These are phyloP conservation scores for Metschnikowia lachancei DNA, from an alignment of 805 yeast species.

Conservation along the genomic window DNA sequence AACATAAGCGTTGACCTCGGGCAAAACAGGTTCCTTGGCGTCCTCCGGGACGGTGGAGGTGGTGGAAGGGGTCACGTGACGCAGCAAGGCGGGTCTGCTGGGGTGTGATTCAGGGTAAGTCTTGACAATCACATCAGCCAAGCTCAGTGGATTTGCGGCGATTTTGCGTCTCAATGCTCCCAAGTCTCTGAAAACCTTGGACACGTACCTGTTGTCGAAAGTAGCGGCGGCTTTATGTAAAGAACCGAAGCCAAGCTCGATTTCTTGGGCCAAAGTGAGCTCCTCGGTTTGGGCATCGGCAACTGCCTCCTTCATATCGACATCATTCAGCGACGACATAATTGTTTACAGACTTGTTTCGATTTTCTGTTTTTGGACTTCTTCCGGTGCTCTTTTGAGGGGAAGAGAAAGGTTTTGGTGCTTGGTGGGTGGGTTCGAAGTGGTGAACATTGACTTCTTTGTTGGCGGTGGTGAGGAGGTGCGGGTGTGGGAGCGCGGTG, in stretches of 20 bases:
- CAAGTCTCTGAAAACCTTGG: constrained; percentile 81
- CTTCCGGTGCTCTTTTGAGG: background rate
- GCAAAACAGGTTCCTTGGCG: constrained; percentile 41
- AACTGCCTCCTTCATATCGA: constrained; percentile 20
- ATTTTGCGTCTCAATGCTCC: constrained; percentile 69
- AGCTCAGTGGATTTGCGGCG: constrained; percentile 41
- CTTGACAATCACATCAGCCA: constrained; percentile 52
- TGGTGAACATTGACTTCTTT: no score
- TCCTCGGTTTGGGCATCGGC: constrained; percentile 2
- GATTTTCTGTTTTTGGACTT: background rate
- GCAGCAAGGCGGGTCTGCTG: constrained; percentile 38
- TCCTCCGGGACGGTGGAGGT: constrained; percentile 24
- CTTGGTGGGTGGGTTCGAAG: no score
- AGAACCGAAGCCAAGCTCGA: constrained; percentile 44
- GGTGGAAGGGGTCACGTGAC: constrained; percentile 18
- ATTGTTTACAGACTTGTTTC: background rate
- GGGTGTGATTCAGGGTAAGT: constrained; percentile 53
- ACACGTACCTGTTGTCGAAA: constrained; percentile 82
- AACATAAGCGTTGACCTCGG: constrained; percentile 78
- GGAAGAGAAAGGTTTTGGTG: background rate
- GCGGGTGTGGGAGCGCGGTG: background rate
- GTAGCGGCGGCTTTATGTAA: constrained; percentile 62
- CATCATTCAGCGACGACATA: constrained; percentile 13
- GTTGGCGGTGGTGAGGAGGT: background rate
- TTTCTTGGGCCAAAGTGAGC: constrained; percentile 29